Percentiles rank a stretch among this genome's conserved stretches.
Conservation (phyloP, 2,329 filamentous ascomycete species). For the Pseudocercospora fuligena region DNA sequence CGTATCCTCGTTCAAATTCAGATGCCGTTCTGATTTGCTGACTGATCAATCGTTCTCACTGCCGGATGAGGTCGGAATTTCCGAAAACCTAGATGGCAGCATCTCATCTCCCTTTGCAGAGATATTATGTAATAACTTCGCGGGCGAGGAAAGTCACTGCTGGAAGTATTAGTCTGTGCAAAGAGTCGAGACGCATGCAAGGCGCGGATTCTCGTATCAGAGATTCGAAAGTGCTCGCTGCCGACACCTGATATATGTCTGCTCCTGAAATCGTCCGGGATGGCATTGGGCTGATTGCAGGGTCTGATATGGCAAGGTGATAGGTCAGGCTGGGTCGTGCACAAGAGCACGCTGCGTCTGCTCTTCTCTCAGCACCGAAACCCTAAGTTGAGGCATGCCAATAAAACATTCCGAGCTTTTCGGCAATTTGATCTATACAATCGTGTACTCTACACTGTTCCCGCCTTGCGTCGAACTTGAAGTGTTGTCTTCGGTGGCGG, state of each 20-base stretch:
- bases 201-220: neutral
- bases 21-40: too few species aligned
- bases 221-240: neutral
- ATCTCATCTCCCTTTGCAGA: neutral
- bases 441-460: neutral
- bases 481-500: slow-evolving; percentile 7
- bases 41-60: too few species aligned
- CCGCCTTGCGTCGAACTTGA: neutral
- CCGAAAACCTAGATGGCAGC: neutral
- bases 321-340: neutral
- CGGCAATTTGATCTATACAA: neutral
- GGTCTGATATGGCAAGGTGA: neutral
- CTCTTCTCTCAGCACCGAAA: neutral
- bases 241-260: neutral
- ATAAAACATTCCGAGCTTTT: neutral
- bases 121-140: neutral
- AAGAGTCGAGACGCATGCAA: neutral
- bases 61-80: neutral
- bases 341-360: neutral
- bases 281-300: neutral
- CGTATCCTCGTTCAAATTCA: too few species aligned
- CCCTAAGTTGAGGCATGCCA: neutral
- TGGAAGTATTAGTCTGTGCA: neutral
- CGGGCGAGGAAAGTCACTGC: neutral
- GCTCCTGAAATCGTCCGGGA: neutral